Evolutionary conservation across 768 basidiomycete genomes (phyloP).

Genomic region (Rhodotorula paludigena): DNA sequence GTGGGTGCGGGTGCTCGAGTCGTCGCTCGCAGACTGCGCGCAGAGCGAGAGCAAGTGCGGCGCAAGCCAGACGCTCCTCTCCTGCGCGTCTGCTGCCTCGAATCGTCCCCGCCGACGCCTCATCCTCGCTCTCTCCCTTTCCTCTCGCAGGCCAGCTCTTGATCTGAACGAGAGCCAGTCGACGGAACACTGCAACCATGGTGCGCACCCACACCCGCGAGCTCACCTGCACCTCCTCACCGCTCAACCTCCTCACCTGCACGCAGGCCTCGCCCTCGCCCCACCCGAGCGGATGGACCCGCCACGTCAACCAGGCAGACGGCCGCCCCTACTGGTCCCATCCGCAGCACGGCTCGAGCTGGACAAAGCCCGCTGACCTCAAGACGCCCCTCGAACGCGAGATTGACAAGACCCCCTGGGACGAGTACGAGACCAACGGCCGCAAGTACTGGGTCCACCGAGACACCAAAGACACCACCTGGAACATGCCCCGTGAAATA

Average conservation of each 20-base stretch:
- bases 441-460: slow-evolving; percentile 56
- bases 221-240: not conserved
- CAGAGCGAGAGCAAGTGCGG: too few relatives aligned
- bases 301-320: slow-evolving; percentile 27
- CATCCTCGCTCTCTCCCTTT: too few relatives aligned
- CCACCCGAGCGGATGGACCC: slow-evolving; percentile 8
- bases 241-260: too few relatives aligned
- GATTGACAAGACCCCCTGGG: slow-evolving; percentile 50
- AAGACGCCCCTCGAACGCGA: slow-evolving; percentile 75
- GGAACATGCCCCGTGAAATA: slow-evolving; percentile 95
- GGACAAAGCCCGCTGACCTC: slow-evolving; percentile 96
- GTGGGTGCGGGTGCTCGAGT: not conserved
- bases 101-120: too few relatives aligned
- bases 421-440: slow-evolving; percentile 66
- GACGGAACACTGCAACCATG: too few relatives aligned
- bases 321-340: slow-evolving; percentile 37
- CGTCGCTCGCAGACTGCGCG: too few relatives aligned
- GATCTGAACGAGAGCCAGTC: too few relatives aligned
- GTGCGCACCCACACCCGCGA: too few relatives aligned
- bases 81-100: too few relatives aligned
- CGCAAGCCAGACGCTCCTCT: too few relatives aligned
- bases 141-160: too few relatives aligned
- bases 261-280: not conserved
- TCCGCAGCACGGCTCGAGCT: slow-evolving; percentile 46
- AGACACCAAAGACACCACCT: slow-evolving; percentile 86